Percentiles rank a stretch among this genome's conserved stretches.
phyloP scores from a whole-genome alignment of 1,284 basidiomycete species.

The Cronartium quercuum region DNA sequence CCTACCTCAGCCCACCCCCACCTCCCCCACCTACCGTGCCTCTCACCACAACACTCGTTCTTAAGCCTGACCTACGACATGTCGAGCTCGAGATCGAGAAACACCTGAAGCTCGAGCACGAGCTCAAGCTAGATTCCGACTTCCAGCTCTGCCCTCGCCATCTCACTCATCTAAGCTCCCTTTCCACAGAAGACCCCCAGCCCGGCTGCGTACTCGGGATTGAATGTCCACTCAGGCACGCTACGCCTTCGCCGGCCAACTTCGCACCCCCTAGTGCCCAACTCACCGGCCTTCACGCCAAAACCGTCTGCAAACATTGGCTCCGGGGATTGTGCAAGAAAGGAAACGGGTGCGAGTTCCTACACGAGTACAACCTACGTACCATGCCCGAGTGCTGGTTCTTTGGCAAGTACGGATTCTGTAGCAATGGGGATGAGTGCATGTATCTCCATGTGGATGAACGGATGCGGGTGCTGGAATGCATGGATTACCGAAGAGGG shows the following conservation, averaged over 20 bases:
- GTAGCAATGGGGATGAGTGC: constrained; percentile 95
- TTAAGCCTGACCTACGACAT: constrained; percentile 86
- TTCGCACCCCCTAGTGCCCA: constrained; percentile 76
- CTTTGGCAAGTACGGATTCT: constrained; percentile 97
- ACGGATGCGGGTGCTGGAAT: constrained; percentile 68
- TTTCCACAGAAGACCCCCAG: constrained; percentile 54
- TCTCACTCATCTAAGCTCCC: constrained; percentile 2
- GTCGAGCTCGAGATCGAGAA: constrained; percentile 77
- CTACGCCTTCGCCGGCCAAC: constrained; percentile 72
- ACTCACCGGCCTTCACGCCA: constrained; percentile 56
- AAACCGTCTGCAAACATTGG: constrained; percentile 93
- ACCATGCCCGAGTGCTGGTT: constrained; percentile 99
- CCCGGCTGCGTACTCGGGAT: constrained; percentile 81
- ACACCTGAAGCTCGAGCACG: constrained; percentile 74
- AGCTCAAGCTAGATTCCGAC: constrained; percentile 73
- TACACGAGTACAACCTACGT: constrained; percentile 96
- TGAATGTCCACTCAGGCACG: constrained; percentile 82
- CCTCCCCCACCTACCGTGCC: neutral
- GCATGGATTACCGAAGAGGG: constrained; percentile 88
- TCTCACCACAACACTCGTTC: constrained; percentile 48
- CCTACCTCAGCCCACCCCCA: neutral
- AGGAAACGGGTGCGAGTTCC: constrained; percentile 93
- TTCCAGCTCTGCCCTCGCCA: constrained; percentile 39
- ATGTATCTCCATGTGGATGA: constrained; percentile 97
- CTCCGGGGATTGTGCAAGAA: constrained; percentile 97